phyloP scores from a whole-genome alignment of 331 rosid genomes.

The Acacia concinna region DNA sequence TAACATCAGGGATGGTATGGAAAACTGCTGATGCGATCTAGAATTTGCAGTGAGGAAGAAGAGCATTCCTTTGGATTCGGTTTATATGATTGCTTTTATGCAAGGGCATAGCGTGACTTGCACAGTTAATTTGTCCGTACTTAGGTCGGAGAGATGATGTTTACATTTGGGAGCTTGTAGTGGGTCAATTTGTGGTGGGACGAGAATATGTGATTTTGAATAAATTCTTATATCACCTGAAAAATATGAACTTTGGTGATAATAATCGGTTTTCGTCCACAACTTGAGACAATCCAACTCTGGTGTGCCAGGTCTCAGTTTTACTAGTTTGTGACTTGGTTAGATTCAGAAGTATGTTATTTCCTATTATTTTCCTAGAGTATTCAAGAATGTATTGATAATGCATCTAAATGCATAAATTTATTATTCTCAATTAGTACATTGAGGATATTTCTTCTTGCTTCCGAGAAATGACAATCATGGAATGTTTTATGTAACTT shows the following conservation, averaged over 20 bases:
- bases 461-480: neutral
- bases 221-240: neutral
- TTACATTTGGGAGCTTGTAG: neutral
- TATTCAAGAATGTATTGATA: neutral
- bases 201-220: neutral
- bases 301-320: neutral
- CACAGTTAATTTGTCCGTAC: neutral
- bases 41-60: neutral
- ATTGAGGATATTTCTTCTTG: neutral
- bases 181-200: neutral
- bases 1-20: neutral
- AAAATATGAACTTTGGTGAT: neutral
- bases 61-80: neutral
- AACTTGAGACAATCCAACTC: neutral
- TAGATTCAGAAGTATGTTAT: neutral
- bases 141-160: neutral
- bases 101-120: neutral
- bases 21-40: neutral
- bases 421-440: neutral
- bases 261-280: neutral
- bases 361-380: neutral
- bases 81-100: constrained; percentile 1
- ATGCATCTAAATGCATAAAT: neutral
- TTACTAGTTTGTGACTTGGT: neutral
- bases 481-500: neutral